A percentile compares a stretch with the other conserved stretches of the same genome.
phyloP scores from a whole-genome alignment of 345 rosid species.

The Euphorbia pulcherrima region DNA sequence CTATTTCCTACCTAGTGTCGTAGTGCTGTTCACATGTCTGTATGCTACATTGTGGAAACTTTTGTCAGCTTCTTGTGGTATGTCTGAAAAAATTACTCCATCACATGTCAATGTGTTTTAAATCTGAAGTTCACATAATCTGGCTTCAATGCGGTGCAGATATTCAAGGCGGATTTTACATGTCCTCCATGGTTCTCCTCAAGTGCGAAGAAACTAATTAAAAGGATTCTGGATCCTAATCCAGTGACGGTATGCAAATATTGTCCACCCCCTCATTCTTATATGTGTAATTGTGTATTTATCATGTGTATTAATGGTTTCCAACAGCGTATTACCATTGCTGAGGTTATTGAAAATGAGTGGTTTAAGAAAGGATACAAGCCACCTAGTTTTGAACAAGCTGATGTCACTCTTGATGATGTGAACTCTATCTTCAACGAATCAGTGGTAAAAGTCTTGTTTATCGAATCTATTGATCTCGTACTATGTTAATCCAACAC shows the following conservation, averaged over 20 bases:
- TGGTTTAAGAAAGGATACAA: constrained; percentile 99
- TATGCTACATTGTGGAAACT: neutral
- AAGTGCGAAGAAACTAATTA: constrained; percentile 85
- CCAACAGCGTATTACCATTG: constrained; percentile 73
- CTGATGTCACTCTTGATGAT: constrained; percentile 70
- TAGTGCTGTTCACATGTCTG: neutral
- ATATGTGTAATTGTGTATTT: constrained; percentile 3
- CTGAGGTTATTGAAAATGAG: constrained; percentile 81
- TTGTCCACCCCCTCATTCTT: neutral
- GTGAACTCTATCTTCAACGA: constrained; percentile 81
- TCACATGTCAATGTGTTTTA: neutral
- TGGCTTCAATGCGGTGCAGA: constrained; percentile 44
- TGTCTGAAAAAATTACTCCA: neutral
- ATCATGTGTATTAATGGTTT: constrained; percentile 25
- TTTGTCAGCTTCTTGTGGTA: too few relatives aligned
- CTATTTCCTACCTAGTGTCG: neutral
- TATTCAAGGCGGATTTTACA: constrained; percentile 81
- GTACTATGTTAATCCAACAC: constrained; percentile 3
- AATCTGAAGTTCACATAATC: neutral
- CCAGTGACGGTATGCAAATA: constrained; percentile 58
- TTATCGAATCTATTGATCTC: neutral
- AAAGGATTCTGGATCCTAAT: constrained; percentile 87
- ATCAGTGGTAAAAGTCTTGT: constrained; percentile 52
- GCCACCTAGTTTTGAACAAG: constrained; percentile 74
- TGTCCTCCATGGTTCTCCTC: constrained; percentile 97